Evolutionary conservation across 371 early-diverging fungal species (phyloP).

Genomic region (Phascolomyces articulosus): DNA sequence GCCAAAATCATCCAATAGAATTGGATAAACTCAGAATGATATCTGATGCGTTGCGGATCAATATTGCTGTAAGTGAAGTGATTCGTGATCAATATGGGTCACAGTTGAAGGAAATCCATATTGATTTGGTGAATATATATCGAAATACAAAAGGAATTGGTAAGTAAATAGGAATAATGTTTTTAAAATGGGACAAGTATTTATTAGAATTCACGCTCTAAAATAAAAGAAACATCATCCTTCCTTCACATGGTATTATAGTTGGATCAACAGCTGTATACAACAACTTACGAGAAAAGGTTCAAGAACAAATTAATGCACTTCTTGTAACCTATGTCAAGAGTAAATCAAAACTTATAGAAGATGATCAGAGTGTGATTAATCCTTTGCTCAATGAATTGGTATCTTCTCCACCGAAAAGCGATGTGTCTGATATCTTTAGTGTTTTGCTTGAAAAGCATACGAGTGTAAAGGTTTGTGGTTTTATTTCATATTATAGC

Average conservation of each 20-base stretch:
- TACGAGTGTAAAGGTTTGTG: background rate
- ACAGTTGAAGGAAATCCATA: background rate
- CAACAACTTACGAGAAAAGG: background rate
- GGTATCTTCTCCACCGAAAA: conserved; percentile 7
- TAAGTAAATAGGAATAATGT: background rate
- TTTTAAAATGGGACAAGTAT: too few relatives aligned
- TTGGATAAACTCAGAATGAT: background rate
- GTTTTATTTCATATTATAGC: too few relatives aligned
- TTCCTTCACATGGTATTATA: too few relatives aligned
- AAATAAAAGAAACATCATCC: too few relatives aligned
- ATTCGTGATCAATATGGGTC: background rate
- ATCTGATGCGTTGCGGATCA: background rate
- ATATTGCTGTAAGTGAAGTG: conserved; percentile 4
- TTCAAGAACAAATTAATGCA: background rate
- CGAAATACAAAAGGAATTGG: background rate
- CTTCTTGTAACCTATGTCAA: background rate
- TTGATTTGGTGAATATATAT: background rate
- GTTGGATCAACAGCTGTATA: background rate
- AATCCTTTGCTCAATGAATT: background rate
- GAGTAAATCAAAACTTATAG: background rate
- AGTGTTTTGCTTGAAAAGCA: conserved; percentile 7
- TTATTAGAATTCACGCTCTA: too few relatives aligned
- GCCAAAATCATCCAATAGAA: background rate
- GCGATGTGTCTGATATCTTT: conserved; percentile 11
- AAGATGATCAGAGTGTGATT: background rate